Conservation (phyloP, 768 basidiomycete species). For the Leccinum ochraceum region DNA sequence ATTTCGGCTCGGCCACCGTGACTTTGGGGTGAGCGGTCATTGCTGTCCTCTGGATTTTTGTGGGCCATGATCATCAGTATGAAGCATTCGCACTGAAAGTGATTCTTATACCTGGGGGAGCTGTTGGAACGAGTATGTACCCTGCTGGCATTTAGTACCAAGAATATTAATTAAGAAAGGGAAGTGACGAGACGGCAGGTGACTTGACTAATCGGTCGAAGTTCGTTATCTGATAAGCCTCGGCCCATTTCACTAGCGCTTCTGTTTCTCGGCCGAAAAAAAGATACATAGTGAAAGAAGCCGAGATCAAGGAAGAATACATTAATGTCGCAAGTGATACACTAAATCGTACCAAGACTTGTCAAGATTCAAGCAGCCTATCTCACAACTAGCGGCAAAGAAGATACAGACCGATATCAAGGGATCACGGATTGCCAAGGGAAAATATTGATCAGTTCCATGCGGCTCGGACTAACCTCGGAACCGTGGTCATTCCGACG, state of each 20-base stretch:
- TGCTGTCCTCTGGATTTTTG: conserved; percentile 6
- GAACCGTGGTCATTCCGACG: background rate
- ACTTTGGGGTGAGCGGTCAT: background rate
- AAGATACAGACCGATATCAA: background rate
- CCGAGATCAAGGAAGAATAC: background rate
- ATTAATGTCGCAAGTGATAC: background rate
- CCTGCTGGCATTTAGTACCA: conserved; percentile 15
- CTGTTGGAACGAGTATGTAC: conserved; percentile 19
- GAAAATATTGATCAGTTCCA: background rate
- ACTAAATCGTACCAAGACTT: background rate
- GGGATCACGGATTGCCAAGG: background rate
- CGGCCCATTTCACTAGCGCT: background rate
- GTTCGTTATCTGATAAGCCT: conserved; percentile 16
- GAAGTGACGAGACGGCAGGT: background rate
- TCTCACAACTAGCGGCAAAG: background rate
- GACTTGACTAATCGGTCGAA: background rate
- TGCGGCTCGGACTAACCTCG: background rate
- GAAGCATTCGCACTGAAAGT: fast-evolving
- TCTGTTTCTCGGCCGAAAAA: background rate
- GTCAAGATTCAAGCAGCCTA: background rate
- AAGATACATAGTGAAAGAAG: background rate
- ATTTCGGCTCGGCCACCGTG: background rate
- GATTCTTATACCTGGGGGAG: conserved; percentile 15
- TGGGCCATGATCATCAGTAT: conserved; percentile 5
- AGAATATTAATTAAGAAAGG: background rate